These are phyloP conservation scores for Tolypocladium amazonense DNA, from an alignment of 2,329 filamentous ascomycete species.

Conservation along the genomic window DNA sequence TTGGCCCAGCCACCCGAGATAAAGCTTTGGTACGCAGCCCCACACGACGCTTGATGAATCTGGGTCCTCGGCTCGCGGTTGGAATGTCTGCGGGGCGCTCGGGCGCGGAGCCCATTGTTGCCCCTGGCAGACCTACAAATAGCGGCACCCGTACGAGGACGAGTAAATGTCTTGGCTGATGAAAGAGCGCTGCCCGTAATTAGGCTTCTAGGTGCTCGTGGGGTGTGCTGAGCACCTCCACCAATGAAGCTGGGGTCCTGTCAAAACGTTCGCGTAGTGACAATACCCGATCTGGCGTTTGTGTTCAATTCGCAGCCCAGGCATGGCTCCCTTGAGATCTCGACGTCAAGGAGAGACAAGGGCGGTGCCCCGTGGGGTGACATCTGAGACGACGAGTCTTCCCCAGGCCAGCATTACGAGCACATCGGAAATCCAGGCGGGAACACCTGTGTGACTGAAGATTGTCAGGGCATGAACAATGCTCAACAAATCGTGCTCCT, in stretches of 20 bases:
- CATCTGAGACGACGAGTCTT: neutral
- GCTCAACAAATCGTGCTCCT: neutral
- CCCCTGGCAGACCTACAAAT: too few relatives aligned
- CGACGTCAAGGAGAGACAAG: neutral
- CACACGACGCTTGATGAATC: neutral
- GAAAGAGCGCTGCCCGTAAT: neutral
- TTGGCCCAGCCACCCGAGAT: neutral
- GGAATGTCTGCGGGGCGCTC: neutral
- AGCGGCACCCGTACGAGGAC: too few relatives aligned
- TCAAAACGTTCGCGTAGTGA: neutral
- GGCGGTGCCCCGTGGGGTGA: neutral
- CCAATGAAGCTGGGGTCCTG: neutral
- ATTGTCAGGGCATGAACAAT: neutral
- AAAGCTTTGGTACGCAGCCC: neutral
- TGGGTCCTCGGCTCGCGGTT: neutral
- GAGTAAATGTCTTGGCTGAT: neutral
- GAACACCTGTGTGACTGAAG: neutral
- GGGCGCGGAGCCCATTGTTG: neutral
- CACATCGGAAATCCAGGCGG: neutral
- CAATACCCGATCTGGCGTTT: neutral
- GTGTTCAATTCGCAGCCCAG: neutral
- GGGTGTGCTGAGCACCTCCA: neutral
- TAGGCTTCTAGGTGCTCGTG: neutral
- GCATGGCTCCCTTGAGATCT: neutral
- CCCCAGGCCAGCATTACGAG: neutral